Evolutionary conservation across 1,284 basidiomycete species (phyloP), one percentile per base, ranked within the genome.

Genomic region (Marasmius sp.): DNA sequence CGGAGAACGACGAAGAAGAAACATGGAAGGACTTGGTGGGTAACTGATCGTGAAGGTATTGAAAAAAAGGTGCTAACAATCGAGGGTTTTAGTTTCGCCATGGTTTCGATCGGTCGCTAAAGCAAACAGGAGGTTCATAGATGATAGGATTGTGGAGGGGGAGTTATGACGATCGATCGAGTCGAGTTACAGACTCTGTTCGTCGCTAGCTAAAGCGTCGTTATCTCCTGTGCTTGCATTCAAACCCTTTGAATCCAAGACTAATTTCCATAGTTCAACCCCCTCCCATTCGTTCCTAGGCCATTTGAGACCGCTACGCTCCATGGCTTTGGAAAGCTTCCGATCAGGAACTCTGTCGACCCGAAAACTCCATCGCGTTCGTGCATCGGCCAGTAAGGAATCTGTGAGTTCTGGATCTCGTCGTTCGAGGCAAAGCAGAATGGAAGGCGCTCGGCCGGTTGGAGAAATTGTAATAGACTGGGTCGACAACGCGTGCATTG

Each of bases 1-100:
- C 90, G 1, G 88, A 91, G 68, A 91, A 86, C 65, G 91, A 92
- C 64, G 88, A 91, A 69, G 88, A 88, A 71, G 91, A 93, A 74
- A 92, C 91, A 9, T 92, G 89, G 90, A 79, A 82, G 71, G 91
- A 92, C 77, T 75, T 92, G 66, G 89, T 91, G 68, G 68, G 84
- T 71, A 9, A 67, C 61, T 50, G 37, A 62, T 48, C 6, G 18
- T 38, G 53, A 43, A 54, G 12, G 66, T 27, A 27, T 27, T 2
- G 5, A 27, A 27, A 27, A 27, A 27, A 27, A 27, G 27, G 27
- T 27, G 27, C 27, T 27, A 27, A 27, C 27, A 27, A 27, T 27
- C 5, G 27, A 27, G 27, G 27, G 27, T 27, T 27, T 27, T 27
- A 92, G 89, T 84, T 85, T 57, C 85, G 79, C 54, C 89, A 92